A percentile compares a stretch with the other conserved stretches of the same genome.
Evolutionary conservation across 2,329 filamentous ascomycete species (phyloP).

Genomic region (Xylaria digitata): DNA sequence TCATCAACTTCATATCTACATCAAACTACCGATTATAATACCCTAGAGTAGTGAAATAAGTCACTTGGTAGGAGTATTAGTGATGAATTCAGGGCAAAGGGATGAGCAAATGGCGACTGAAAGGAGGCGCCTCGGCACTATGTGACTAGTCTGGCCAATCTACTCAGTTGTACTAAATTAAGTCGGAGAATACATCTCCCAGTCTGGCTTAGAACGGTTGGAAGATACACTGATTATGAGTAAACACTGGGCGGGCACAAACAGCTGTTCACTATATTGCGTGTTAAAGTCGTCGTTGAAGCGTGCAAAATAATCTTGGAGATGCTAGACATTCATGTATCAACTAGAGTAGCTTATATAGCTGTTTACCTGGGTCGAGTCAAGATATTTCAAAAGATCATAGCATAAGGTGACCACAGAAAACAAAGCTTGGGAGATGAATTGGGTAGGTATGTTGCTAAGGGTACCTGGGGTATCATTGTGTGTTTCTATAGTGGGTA

Average conservation of each 20-base stretch:
- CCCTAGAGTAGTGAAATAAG: constrained; percentile 7
- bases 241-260: too few species aligned
- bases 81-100: background rate
- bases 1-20: constrained; percentile 5
- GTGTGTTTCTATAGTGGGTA: constrained; percentile 32
- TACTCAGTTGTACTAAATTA: background rate
- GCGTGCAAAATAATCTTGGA: background rate
- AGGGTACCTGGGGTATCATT: constrained; percentile 28
- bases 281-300: background rate
- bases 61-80: constrained; percentile 3
- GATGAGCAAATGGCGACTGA: background rate
- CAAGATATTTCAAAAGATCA: background rate
- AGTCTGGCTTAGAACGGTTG: background rate
- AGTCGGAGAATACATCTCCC: background rate
- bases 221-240: background rate
- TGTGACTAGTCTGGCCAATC: background rate
- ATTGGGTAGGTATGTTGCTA: background rate
- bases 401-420: background rate
- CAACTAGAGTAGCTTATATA: background rate
- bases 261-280: background rate
- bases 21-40: constrained; percentile 9
- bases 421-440: background rate
- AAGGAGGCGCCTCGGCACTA: background rate
- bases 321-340: background rate
- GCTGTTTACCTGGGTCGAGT: background rate